Percentiles rank a stretch among this genome's conserved stretches.
phyloP scores from a whole-genome alignment of 352 stramenopile species.

The Phytophthora ohioensis region DNA sequence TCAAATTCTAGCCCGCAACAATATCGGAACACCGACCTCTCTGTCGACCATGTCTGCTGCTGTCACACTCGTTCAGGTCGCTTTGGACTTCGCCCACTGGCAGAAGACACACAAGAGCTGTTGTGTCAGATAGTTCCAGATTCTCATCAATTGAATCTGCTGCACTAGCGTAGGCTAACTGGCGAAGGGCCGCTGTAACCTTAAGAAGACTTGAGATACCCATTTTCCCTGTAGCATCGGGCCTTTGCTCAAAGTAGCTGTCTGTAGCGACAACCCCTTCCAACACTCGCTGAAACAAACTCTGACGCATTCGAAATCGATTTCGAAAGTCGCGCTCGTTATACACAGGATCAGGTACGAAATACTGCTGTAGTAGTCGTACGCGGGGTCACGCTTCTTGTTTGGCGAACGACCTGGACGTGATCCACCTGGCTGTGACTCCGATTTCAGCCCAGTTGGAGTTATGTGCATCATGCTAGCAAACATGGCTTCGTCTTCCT shows the following conservation, averaged over 20 bases:
- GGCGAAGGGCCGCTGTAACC: not conserved
- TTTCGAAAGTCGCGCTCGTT: not conserved
- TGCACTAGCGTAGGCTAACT: not conserved
- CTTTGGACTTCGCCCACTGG: not conserved
- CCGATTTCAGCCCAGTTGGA: no score
- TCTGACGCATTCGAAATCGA: not conserved
- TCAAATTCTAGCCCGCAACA: no score
- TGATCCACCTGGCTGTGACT: no score
- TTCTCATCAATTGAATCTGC: not conserved
- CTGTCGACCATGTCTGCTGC: no score
- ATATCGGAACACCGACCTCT: not conserved
- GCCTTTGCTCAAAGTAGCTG: not conserved
- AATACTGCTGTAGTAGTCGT: not conserved
- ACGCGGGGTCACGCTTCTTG: no score
- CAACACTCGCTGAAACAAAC: not conserved
- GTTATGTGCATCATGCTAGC: no score
- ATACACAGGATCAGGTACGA: not conserved
- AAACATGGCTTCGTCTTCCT: no score
- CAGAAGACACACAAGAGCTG: not conserved
- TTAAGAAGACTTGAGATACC: slow-evolving; percentile 9
- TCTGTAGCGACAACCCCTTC: not conserved
- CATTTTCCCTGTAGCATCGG: not conserved
- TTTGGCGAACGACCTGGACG: no score
- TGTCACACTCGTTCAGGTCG: no score
- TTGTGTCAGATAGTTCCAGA: not conserved